Evolutionary conservation across 495 filamentous ascomycete genomes (phyloP), one percentile per base, ranked within the genome.

Genomic region (Hyaloscypha hepaticicola): DNA sequence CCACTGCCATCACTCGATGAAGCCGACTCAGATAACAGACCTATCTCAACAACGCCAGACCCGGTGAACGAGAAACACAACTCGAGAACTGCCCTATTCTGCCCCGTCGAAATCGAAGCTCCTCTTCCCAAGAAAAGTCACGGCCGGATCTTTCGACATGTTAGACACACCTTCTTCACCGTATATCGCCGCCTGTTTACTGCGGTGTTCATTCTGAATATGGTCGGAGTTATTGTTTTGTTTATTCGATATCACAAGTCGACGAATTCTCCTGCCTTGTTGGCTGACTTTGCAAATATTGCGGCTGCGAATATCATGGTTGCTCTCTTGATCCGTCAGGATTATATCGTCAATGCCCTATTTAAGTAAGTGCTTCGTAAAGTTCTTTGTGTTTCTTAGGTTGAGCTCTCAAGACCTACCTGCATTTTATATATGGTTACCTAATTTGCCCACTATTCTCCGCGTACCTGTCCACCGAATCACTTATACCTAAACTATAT

Each of bases 341-440:
- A 92, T 63, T 80, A 90, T 57, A 80, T 92, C 19, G 83, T 95
- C 69, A 95, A 95, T 74, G 69, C 81, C 22, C 81, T 91, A 29
- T 93, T 90, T 70, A 74, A 76, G 62, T 58, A 38, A 58, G 62
- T 64, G 22, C 7, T 22, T 21, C n/a, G n/a, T n/a, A n/a, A n/a
- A n/a, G n/a, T n/a, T n/a, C n/a, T n/a, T n/a, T n/a, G n/a, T n/a
- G n/a, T n/a, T n/a, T n/a, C n/a, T n/a, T n/a, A n/a, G n/a, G n/a
- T n/a, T n/a, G n/a, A n/a, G n/a, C n/a, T n/a, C n/a, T n/a, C n/a
- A n/a, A n/a, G n/a, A n/a, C n/a, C n/a, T n/a, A n/a, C n/a, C n/a
- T n/a, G n/a, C n/a, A n/a, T n/a, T n/a, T n/a, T n/a, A n/a, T n/a
- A n/a, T n/a, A n/a, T n/a, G n/a, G n/a, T n/a, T n/a, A n/a, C n/a